phyloP scores from a whole-genome alignment of 768 basidiomycete genomes.

The Lactifluus subvellereus region DNA sequence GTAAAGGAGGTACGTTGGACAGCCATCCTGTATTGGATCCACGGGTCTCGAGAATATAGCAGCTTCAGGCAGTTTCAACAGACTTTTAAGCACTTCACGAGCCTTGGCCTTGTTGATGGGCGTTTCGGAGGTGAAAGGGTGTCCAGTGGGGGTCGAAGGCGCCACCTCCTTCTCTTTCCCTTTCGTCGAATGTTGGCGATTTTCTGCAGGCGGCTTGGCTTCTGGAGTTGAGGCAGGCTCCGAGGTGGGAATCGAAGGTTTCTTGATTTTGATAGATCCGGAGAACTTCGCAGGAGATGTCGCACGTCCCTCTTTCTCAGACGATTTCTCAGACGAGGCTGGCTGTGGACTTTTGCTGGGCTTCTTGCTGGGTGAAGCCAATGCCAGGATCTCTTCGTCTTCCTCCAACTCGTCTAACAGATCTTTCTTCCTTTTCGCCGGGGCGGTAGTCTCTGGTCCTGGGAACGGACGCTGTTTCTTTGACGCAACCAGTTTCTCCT shows the following conservation, averaged over 20 bases:
- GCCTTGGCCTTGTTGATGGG: slow-evolving; percentile 82
- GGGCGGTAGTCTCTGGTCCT: slow-evolving; percentile 19
- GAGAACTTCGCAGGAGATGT: slow-evolving; percentile 14
- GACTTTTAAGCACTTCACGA: slow-evolving; percentile 56
- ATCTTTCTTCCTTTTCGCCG: slow-evolving; percentile 48
- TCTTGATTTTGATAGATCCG: slow-evolving; percentile 23
- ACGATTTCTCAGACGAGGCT: slow-evolving; percentile 24
- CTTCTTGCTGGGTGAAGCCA: slow-evolving; percentile 60
- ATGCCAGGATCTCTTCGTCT: slow-evolving; percentile 59
- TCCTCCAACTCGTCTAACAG: slow-evolving; percentile 32
- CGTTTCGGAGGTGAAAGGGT: slow-evolving; percentile 34
- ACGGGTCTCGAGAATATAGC: slow-evolving; percentile 77
- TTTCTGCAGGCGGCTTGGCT: slow-evolving; percentile 21
- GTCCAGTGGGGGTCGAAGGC: slow-evolving; percentile 30
- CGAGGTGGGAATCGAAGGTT: background rate
- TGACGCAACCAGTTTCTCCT: slow-evolving; percentile 27
- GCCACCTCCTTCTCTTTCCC: slow-evolving; percentile 52
- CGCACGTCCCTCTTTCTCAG: slow-evolving; percentile 18
- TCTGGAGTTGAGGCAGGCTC: slow-evolving; percentile 9
- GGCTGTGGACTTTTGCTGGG: slow-evolving; percentile 30
- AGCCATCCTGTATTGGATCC: slow-evolving; percentile 76
- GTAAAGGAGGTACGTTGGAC: slow-evolving; percentile 69
- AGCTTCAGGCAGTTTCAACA: slow-evolving; percentile 60
- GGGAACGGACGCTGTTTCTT: slow-evolving; percentile 25
- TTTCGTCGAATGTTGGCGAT: slow-evolving; percentile 41